Conservation (phyloP, 305 asterid genomes). For the Fraxinus latifolia region DNA sequence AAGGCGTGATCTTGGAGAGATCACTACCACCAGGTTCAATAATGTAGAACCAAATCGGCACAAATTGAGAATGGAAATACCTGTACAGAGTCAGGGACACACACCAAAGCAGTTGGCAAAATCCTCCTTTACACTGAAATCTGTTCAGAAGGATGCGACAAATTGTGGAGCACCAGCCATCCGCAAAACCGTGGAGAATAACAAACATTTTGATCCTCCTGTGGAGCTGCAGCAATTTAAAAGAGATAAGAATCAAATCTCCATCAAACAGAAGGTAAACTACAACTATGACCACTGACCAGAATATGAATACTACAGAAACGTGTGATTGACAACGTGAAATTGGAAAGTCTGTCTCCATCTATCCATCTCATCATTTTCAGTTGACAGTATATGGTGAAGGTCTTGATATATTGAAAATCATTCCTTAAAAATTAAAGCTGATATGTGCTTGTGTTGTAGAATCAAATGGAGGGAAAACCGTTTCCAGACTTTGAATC, state of each 20-base stretch:
- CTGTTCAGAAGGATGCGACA: slow-evolving; percentile 28
- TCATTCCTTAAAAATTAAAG: slow-evolving; percentile 1
- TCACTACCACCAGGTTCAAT: slow-evolving; percentile 14
- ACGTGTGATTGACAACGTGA: slow-evolving; percentile 33
- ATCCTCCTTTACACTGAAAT: slow-evolving; percentile 25
- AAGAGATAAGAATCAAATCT: slow-evolving; percentile 33
- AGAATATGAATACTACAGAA: slow-evolving; percentile 30
- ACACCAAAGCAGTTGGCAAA: slow-evolving; percentile 25
- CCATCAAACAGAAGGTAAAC: slow-evolving; percentile 32
- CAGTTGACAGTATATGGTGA: slow-evolving; percentile 7
- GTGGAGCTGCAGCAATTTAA: slow-evolving; percentile 29
- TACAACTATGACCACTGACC: slow-evolving; percentile 29
- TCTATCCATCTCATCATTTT: slow-evolving; percentile 32
- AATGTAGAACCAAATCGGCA: slow-evolving; percentile 13
- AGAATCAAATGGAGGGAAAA: slow-evolving; percentile 47
- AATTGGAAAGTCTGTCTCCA: slow-evolving; percentile 27
- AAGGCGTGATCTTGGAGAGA: slow-evolving; percentile 26
- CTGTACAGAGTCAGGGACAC: slow-evolving; percentile 23
- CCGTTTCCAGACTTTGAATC: slow-evolving; percentile 63
- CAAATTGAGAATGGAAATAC: slow-evolving; percentile 28
- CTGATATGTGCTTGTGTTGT: slow-evolving; percentile 30
- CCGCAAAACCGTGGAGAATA: slow-evolving; percentile 31
- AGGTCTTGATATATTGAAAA: slow-evolving; percentile 6
- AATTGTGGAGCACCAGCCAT: slow-evolving; percentile 18
- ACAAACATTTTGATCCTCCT: slow-evolving; percentile 24